phyloP scores from a whole-genome alignment of 179 eudicot genomes.

The Silene noctiflora region DNA sequence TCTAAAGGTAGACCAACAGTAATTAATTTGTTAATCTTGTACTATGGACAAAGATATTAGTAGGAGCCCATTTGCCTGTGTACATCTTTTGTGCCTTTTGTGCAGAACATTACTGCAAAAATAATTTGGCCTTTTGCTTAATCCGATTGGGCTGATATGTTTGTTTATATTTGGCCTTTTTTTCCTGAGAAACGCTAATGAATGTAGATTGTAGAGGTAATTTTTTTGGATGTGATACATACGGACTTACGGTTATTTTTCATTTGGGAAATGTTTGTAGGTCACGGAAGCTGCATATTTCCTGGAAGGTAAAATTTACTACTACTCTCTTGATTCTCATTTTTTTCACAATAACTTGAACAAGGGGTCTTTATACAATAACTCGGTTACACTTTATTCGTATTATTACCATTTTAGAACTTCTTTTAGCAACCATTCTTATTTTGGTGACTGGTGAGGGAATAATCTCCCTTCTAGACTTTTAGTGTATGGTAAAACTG shows the following conservation, averaged over 20 bases:
- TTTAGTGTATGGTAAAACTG: too few relatives aligned
- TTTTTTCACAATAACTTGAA: too few relatives aligned
- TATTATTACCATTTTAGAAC: too few relatives aligned
- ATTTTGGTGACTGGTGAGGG: too few relatives aligned
- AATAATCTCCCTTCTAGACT: too few relatives aligned
- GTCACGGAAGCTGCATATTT: constrained; percentile 75
- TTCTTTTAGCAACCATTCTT: too few relatives aligned
- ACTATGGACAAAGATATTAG: constrained; percentile 3
- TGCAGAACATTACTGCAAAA: constrained; percentile 16
- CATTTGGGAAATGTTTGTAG: constrained; percentile 45
- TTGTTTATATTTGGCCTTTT: constrained; percentile 18
- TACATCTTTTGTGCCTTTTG: constrained; percentile 21
- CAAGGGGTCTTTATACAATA: too few relatives aligned
- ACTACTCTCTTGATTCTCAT: background rate
- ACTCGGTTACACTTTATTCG: too few relatives aligned
- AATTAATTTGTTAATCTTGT: constrained; percentile 10
- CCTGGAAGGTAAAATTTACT: constrained; percentile 67
- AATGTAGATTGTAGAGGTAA: background rate
- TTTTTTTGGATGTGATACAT: background rate
- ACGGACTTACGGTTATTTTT: constrained; percentile 15
- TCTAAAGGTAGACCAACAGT: too few relatives aligned
- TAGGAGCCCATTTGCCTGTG: constrained; percentile 21
- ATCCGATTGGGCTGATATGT: constrained; percentile 19
- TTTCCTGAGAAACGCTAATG: constrained; percentile 8
- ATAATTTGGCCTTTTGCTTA: constrained; percentile 22